A percentile compares a stretch with the other conserved stretches of the same genome.
These are phyloP conservation scores for Sarocladium strictum DNA, from an alignment of 2,329 filamentous ascomycete genomes.

Conservation along the genomic window DNA sequence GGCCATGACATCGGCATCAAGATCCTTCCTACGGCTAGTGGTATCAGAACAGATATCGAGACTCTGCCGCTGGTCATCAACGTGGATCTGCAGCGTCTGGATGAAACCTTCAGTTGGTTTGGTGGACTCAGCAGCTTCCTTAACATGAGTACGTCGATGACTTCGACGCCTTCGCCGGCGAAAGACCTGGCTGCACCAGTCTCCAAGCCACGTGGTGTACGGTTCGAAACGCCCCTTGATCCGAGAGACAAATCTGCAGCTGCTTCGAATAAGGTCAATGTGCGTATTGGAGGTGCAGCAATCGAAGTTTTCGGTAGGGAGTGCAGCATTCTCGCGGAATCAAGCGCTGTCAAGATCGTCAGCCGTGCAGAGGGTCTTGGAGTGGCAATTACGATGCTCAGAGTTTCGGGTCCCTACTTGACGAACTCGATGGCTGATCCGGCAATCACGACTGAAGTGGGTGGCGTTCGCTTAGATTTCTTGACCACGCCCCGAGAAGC, in stretches of 20 bases:
- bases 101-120: slow-evolving; percentile 83
- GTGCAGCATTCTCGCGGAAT: slow-evolving; percentile 67
- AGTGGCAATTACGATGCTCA: slow-evolving; percentile 69
- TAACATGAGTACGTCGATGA: slow-evolving; percentile 79
- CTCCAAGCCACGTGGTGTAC: slow-evolving; percentile 48
- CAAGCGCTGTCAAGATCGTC: slow-evolving; percentile 76
- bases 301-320: slow-evolving; percentile 72
- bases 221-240: slow-evolving; percentile 49
- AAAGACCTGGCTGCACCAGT: slow-evolving; percentile 18
- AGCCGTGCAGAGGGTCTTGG: slow-evolving; percentile 68
- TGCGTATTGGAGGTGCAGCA: slow-evolving; percentile 70
- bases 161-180: slow-evolving; percentile 58
- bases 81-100: slow-evolving; percentile 72
- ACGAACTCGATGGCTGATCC: slow-evolving; percentile 47
- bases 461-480: slow-evolving; percentile 66
- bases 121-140: slow-evolving; percentile 88
- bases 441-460: slow-evolving; percentile 57
- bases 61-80: slow-evolving; percentile 73
- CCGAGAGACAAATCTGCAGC: slow-evolving; percentile 39
- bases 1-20: slow-evolving; percentile 54
- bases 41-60: slow-evolving; percentile 55
- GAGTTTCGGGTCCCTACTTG: slow-evolving; percentile 64
- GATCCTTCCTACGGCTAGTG: slow-evolving; percentile 37
- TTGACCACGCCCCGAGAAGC: slow-evolving; percentile 65
- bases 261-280: slow-evolving; percentile 63